These are phyloP conservation scores for Dryadomyces sulphureus DNA, from an alignment of 2,329 filamentous ascomycete genomes.

Conservation along the genomic window DNA sequence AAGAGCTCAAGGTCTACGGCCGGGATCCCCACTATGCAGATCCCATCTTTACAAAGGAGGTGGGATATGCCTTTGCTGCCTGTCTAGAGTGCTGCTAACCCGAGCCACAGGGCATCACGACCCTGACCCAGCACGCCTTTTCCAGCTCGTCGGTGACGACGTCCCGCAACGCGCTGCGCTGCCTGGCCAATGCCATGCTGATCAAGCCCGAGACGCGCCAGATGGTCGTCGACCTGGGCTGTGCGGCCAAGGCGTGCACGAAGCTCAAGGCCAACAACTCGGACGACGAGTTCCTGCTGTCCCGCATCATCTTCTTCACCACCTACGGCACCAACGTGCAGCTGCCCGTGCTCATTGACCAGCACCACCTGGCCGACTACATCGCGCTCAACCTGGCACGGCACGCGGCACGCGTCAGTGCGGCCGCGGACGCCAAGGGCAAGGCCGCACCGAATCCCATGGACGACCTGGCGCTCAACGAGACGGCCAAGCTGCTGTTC, in stretches of 20 bases:
- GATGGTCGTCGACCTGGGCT: slow-evolving; percentile 56
- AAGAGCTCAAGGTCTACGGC: slow-evolving; percentile 65
- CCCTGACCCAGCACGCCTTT: slow-evolving; percentile 60
- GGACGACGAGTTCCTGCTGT: slow-evolving; percentile 76
- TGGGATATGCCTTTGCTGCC: slow-evolving; percentile 18
- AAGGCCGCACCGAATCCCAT: slow-evolving; percentile 33
- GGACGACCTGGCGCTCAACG: slow-evolving; percentile 65
- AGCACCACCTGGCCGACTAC: slow-evolving; percentile 51
- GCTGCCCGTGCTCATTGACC: slow-evolving; percentile 47
- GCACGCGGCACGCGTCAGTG: slow-evolving; percentile 41
- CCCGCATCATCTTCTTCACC: slow-evolving; percentile 64
- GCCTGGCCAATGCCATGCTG: slow-evolving; percentile 72
- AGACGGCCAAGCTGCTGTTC: slow-evolving; percentile 79
- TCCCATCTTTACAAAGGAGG: slow-evolving; percentile 71
- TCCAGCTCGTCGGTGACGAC: slow-evolving; percentile 45
- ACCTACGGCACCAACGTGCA: slow-evolving; percentile 64
- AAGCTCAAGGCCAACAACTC: slow-evolving; percentile 57
- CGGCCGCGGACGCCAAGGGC: background rate
- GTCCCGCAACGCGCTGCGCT: slow-evolving; percentile 63
- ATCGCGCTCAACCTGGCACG: slow-evolving; percentile 56
- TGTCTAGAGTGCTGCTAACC: background rate
- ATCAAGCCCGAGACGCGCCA: slow-evolving; percentile 55
- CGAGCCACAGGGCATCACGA: slow-evolving; percentile 51
- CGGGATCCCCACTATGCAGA: slow-evolving; percentile 58
- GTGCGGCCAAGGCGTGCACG: slow-evolving; percentile 51